Evolutionary conservation across 2,329 filamentous ascomycete genomes (phyloP).

Genomic region (Didymellaceae sp.): DNA sequence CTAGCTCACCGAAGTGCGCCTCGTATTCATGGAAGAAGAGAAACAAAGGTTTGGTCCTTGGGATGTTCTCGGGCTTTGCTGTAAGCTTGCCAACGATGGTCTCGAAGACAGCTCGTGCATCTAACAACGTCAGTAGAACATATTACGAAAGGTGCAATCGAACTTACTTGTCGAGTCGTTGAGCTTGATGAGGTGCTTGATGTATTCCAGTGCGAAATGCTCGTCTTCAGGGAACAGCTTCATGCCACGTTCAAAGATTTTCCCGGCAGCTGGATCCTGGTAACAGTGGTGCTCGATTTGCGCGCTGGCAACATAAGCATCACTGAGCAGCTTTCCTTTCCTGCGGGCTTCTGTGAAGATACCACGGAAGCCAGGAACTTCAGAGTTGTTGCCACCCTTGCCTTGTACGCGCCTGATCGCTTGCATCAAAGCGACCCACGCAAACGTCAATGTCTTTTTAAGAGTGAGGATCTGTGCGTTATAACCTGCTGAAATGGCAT

Average conservation of each 20-base stretch:
- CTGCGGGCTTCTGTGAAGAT: conserved; percentile 89
- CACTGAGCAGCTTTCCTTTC: conserved; percentile 85
- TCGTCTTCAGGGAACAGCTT: conserved; percentile 95
- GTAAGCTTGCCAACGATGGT: conserved; percentile 85
- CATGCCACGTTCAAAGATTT: conserved; percentile 93
- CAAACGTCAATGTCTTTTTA: conserved; percentile 85
- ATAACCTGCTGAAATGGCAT: conserved; percentile 68
- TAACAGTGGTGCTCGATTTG: conserved; percentile 96
- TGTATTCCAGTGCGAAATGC: conserved; percentile 89
- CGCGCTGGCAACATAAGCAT: conserved; percentile 93
- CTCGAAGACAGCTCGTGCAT: conserved; percentile 95
- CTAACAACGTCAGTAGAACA: conserved; percentile 53
- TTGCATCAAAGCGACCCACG: conserved; percentile 94
- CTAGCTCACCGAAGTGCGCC: conserved; percentile 89
- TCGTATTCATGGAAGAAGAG: conserved; percentile 95
- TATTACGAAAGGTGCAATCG: conserved; percentile 3
- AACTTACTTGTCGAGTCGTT: conserved; percentile 90
- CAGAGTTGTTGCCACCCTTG: conserved; percentile 64
- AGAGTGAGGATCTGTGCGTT: conserved; percentile 76
- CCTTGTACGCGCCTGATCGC: conserved; percentile 95
- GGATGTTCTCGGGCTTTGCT: conserved; percentile 73
- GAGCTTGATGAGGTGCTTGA: conserved; percentile 90
- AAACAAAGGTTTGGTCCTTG: conserved; percentile 84
- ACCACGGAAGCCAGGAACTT: conserved; percentile 79
- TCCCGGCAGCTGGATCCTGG: conserved; percentile 88